A percentile compares a stretch with the other conserved stretches of the same genome.
Conservation (phyloP, 2,329 filamentous ascomycete genomes). For the Fusarium sp. region DNA sequence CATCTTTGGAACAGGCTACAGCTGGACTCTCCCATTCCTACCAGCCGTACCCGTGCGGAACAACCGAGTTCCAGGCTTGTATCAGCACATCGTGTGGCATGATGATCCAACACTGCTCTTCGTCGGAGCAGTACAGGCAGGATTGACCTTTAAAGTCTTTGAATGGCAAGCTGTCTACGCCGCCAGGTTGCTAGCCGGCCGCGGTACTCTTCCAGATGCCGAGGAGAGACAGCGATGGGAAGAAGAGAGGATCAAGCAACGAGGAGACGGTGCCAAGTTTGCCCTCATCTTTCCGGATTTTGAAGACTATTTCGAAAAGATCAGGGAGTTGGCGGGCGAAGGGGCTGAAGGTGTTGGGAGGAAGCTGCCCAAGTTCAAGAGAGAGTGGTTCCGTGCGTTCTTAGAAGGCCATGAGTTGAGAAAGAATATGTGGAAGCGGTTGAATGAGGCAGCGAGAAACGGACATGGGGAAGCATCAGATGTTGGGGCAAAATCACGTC, state of each 20-base stretch:
- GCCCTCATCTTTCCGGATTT: conserved; percentile 70
- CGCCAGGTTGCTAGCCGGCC: conserved; percentile 67
- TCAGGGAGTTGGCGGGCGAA: conserved; percentile 63
- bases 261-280: conserved; percentile 69
- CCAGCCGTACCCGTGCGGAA: conserved; percentile 63
- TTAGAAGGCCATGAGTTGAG: conserved; percentile 65
- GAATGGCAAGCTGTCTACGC: conserved; percentile 75
- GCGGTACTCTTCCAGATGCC: conserved; percentile 60
- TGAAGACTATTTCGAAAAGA: conserved; percentile 71
- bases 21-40: conserved; percentile 72
- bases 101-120: conserved; percentile 67
- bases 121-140: conserved; percentile 67
- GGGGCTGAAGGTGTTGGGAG: conserved; percentile 56
- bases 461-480: neutral
- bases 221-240: conserved; percentile 70
- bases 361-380: conserved; percentile 56
- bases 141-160: conserved; percentile 75
- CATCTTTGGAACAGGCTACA: conserved; percentile 75
- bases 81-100: conserved; percentile 68
- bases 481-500: neutral
- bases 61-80: conserved; percentile 67
- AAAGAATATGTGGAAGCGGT: conserved; percentile 67
- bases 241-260: conserved; percentile 61
- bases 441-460: conserved; percentile 52
- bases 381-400: conserved; percentile 61